Conservation (phyloP, 106 monocot species). For the Triglochin maritima region DNA sequence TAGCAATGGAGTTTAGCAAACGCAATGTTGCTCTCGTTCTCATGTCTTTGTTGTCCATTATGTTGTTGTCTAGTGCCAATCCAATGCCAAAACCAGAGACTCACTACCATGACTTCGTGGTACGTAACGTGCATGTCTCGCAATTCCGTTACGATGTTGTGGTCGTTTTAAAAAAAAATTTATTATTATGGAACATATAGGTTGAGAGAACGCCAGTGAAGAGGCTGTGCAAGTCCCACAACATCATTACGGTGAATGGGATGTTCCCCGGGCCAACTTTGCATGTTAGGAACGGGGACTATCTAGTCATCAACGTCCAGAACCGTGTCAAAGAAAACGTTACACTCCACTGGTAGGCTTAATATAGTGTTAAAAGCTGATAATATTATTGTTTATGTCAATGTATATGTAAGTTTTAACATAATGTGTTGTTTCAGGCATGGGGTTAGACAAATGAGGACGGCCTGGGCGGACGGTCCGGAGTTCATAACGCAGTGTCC, state of each 20-base stretch:
- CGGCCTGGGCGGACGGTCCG: conserved; percentile 48
- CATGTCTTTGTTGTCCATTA: too few relatives aligned
- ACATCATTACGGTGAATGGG: conserved; percentile 61
- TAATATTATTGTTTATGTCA: background rate
- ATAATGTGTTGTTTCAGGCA: conserved; percentile 14
- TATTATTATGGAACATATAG: conserved; percentile 8
- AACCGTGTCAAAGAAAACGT: conserved; percentile 49
- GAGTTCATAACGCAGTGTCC: conserved; percentile 47
- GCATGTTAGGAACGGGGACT: conserved; percentile 46
- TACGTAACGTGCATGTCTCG: conserved; percentile 11
- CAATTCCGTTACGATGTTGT: background rate
- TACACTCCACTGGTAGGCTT: conserved; percentile 54
- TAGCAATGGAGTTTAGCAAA: too few relatives aligned
- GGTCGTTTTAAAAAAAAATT: background rate
- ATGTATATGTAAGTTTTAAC: background rate
- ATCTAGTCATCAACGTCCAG: conserved; percentile 39
- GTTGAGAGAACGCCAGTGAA: conserved; percentile 52
- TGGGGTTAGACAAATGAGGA: conserved; percentile 30
- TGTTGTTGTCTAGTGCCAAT: conserved; percentile 6
- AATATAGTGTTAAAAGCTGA: background rate
- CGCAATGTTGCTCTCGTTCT: too few relatives aligned
- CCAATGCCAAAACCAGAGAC: too few relatives aligned
- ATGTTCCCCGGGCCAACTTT: conserved; percentile 56
- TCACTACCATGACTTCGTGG: conserved; percentile 57
- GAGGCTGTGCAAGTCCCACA: conserved; percentile 58